Evolutionary conservation across 2,329 filamentous ascomycete species (phyloP).

Genomic region (Verticillium longisporum): DNA sequence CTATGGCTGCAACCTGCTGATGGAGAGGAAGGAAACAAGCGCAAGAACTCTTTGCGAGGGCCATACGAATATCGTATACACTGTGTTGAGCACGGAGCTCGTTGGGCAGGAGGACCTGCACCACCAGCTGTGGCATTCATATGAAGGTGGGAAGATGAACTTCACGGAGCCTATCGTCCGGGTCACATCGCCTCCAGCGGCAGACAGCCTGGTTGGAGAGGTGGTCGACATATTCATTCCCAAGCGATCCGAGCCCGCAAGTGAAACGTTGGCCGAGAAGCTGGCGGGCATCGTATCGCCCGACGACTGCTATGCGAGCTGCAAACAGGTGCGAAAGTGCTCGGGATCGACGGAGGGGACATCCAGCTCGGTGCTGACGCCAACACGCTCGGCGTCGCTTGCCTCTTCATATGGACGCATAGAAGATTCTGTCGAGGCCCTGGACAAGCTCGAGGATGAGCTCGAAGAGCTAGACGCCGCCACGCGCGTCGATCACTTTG

Average conservation of each 20-base stretch:
- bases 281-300: neutral
- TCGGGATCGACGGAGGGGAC: conserved; percentile 6
- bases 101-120: conserved; percentile 5
- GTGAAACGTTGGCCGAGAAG: neutral
- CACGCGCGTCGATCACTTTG: conserved; percentile 24
- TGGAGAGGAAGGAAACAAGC: conserved; percentile 19
- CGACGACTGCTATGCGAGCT: neutral
- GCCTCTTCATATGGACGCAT: conserved; percentile 37
- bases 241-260: neutral
- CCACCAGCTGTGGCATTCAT: neutral
- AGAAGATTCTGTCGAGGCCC: conserved; percentile 57
- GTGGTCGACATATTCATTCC: neutral
- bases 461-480: conserved; percentile 46
- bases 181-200: neutral
- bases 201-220: neutral
- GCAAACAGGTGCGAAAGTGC: conserved; percentile 2
- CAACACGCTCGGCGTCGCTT: conserved; percentile 6
- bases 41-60: conserved; percentile 10
- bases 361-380: conserved; percentile 1
- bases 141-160: conserved; percentile 6
- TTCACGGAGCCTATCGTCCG: conserved; percentile 4
- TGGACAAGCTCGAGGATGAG: conserved; percentile 56
- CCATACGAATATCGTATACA: conserved; percentile 29
- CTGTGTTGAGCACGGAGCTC: conserved; percentile 41
- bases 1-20: conserved; percentile 48